A percentile compares a stretch with the other conserved stretches of the same genome.
These are phyloP conservation scores for Solanum clarkiae DNA, from an alignment of 257 asterid genomes.

Conservation along the genomic window DNA sequence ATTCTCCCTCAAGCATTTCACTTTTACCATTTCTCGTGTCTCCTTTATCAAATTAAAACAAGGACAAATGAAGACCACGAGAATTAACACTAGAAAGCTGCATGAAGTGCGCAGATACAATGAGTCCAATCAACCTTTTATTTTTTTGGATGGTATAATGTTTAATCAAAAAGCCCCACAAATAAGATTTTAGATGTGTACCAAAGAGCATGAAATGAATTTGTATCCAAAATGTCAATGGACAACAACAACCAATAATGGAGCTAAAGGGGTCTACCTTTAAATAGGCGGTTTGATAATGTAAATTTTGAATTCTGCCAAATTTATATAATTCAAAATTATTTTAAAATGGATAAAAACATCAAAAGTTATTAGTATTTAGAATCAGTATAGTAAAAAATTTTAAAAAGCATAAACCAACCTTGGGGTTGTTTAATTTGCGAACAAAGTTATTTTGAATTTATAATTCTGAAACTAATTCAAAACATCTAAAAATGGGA, in stretches of 20 bases:
- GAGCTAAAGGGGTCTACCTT: background rate
- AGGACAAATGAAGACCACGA: background rate
- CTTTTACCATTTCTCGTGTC: background rate
- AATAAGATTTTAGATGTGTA: background rate
- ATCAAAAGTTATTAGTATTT: background rate
- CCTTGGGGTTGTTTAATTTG: too few relatives aligned
- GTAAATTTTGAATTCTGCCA: rapidly evolving
- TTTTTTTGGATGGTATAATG: background rate
- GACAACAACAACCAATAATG: background rate
- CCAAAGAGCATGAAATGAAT: background rate
- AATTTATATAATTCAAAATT: background rate
- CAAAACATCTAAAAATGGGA: too few relatives aligned
- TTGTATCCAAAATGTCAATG: background rate
- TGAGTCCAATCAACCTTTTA: background rate
- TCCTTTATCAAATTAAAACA: background rate
- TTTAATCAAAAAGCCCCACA: background rate
- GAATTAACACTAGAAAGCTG: background rate
- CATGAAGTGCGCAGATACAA: background rate
- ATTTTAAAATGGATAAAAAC: too few relatives aligned
- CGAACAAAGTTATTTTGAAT: too few relatives aligned
- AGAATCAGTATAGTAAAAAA: rapidly evolving
- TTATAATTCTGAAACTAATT: too few relatives aligned
- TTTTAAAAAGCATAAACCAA: too few relatives aligned
- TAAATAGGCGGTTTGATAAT: background rate
- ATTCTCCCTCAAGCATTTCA: background rate